phyloP scores from a whole-genome alignment of 306 rosid genomes.

The Gynostemma pentaphyllum region DNA sequence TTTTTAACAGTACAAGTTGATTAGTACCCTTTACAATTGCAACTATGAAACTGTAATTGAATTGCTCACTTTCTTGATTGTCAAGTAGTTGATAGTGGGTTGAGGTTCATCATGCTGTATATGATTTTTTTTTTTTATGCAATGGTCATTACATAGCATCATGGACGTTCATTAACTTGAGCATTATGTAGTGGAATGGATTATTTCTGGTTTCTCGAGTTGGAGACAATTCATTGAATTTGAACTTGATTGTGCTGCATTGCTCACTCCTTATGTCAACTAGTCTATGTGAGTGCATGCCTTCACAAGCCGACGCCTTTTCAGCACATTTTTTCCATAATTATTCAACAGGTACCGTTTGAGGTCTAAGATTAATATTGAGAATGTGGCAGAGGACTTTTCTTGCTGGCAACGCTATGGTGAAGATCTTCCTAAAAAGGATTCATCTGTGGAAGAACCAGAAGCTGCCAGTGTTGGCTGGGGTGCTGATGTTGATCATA shows the following conservation, averaged over 20 bases:
- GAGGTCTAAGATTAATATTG: conserved; percentile 96
- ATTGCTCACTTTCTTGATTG: no score
- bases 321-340: not conserved
- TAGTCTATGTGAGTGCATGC: no score
- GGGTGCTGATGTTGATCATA: conserved; percentile 54
- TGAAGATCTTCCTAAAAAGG: conserved; percentile 25
- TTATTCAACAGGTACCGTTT: conserved; percentile 64
- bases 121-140: not conserved
- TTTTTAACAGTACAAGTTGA: no score
- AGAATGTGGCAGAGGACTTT: conserved; percentile 49
- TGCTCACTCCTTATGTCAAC: no score
- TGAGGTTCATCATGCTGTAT: not conserved
- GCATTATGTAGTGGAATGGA: not conserved
- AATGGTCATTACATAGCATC: not conserved
- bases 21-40: no score
- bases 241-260: no score
- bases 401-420: conserved; percentile 88
- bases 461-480: conserved; percentile 81
- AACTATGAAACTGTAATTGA: no score
- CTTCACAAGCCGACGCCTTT: no score
- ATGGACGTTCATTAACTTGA: not conserved
- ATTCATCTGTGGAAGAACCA: conserved; percentile 49
- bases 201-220: not conserved
- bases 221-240: not conserved
- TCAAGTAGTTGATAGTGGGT: no score